Percentiles rank a stretch among this genome's conserved stretches.
These are phyloP conservation scores for Peronospora belbahrii DNA, from an alignment of 352 stramenopile species.

Conservation along the genomic window DNA sequence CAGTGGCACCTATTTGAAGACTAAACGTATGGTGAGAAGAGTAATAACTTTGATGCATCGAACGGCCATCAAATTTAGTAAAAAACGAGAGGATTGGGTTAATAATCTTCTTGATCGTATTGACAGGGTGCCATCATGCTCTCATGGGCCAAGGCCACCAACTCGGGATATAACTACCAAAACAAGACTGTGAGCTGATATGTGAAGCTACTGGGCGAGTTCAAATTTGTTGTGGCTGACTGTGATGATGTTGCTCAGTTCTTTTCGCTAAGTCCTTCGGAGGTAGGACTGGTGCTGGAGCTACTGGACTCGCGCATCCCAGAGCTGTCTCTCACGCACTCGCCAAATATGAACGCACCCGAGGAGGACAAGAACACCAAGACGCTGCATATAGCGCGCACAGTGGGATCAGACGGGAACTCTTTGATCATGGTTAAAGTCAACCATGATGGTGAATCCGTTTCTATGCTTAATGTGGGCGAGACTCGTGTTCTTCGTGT, in stretches of 20 bases:
- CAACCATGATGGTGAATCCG: constrained; percentile 37
- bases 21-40: constrained; percentile 53
- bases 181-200: constrained; percentile 56
- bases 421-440: constrained; percentile 52
- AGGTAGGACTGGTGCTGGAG: constrained; percentile 72
- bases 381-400: constrained; percentile 43
- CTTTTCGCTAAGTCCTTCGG: constrained; percentile 70
- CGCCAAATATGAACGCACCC: constrained; percentile 69
- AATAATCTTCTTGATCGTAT: constrained; percentile 9
- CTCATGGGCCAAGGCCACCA: constrained; percentile 67
- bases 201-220: neutral
- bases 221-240: constrained; percentile 1
- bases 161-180: constrained; percentile 71
- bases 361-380: constrained; percentile 44
- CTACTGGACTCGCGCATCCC: constrained; percentile 57
- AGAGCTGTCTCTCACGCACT: constrained; percentile 65
- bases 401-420: constrained; percentile 36
- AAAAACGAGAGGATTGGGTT: neutral
- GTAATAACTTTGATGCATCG: neutral
- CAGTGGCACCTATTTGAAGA: constrained; percentile 71
- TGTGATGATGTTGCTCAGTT: constrained; percentile 36
- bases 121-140: constrained; percentile 72
- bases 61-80: neutral
- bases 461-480: constrained; percentile 56
- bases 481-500: constrained; percentile 53